These are phyloP conservation scores for Bondarzewia mesenterica DNA, from an alignment of 1,284 basidiomycete genomes.

Conservation along the genomic window DNA sequence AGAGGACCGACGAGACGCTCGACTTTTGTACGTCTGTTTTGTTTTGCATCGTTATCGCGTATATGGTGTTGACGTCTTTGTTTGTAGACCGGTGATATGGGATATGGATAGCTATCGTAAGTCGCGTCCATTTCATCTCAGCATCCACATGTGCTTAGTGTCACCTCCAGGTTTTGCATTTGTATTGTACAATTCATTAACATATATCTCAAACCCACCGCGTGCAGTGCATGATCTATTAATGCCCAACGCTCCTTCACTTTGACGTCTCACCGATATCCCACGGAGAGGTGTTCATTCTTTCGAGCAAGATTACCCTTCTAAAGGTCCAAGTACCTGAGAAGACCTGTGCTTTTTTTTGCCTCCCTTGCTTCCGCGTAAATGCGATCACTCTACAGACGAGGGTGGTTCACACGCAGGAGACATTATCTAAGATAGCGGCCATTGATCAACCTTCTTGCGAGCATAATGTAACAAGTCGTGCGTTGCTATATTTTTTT, in stretches of 20 bases:
- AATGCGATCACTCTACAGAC: slow-evolving; percentile 23
- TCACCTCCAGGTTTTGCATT: slow-evolving; percentile 15
- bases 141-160: neutral
- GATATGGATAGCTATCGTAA: slow-evolving; percentile 15
- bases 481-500: too few relatives aligned
- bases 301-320: slow-evolving; percentile 61
- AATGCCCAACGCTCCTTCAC: slow-evolving; percentile 40
- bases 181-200: slow-evolving; percentile 26
- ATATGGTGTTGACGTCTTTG: slow-evolving; percentile 9
- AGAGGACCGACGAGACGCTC: slow-evolving; percentile 87
- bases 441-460: neutral
- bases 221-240: slow-evolving; percentile 8
- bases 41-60: neutral
- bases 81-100: slow-evolving; percentile 39
- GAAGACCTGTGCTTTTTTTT: slow-evolving; percentile 31
- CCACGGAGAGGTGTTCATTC: slow-evolving; percentile 74
- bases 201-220: slow-evolving; percentile 16
- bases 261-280: slow-evolving; percentile 65
- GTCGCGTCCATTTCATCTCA: slow-evolving; percentile 8
- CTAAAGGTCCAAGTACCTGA: slow-evolving; percentile 5
- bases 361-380: slow-evolving; percentile 29
- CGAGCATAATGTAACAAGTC: neutral
- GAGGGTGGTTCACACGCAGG: slow-evolving; percentile 51
- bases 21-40: slow-evolving; percentile 77
- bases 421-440: slow-evolving; percentile 27